Conservation (phyloP, 805 yeast genomes). For the Candida ovalis region DNA sequence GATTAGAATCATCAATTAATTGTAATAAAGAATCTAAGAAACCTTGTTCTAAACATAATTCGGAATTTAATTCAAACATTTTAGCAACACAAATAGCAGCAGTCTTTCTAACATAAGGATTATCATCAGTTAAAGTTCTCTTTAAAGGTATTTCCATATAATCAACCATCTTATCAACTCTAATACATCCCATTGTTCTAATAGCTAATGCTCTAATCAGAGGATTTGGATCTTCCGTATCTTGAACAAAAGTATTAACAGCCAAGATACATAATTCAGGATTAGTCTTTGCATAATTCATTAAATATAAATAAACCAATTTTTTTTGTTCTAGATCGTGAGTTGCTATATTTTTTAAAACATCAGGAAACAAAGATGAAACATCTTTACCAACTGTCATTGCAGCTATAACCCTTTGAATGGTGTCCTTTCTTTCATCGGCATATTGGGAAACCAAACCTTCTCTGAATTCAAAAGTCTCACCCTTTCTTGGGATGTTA, state of each 20-base stretch:
- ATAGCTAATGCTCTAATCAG: slow-evolving; percentile 93
- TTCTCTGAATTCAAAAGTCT: slow-evolving; percentile 83
- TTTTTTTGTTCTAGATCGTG: slow-evolving; percentile 96
- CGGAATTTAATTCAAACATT: slow-evolving; percentile 78
- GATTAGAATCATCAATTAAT: slow-evolving; percentile 81
- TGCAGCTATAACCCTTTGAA: slow-evolving; percentile 93
- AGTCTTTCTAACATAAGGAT: slow-evolving; percentile 95
- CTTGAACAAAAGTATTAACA: slow-evolving; percentile 93
- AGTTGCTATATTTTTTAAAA: slow-evolving; percentile 92
- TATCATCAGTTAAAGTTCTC: slow-evolving; percentile 83
- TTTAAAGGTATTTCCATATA: slow-evolving; percentile 88
- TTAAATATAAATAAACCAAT: slow-evolving; percentile 86
- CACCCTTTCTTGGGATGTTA: slow-evolving; percentile 60
- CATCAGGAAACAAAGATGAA: slow-evolving; percentile 90
- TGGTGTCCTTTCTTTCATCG: slow-evolving; percentile 92
- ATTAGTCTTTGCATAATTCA: slow-evolving; percentile 96
- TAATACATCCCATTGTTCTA: slow-evolving; percentile 96
- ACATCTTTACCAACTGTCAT: slow-evolving; percentile 99
- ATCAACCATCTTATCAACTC: slow-evolving; percentile 93
- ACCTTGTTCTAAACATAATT: slow-evolving; percentile 81
- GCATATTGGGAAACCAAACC: slow-evolving; percentile 96
- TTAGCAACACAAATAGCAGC: slow-evolving; percentile 98
- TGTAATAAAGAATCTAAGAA: slow-evolving; percentile 65
- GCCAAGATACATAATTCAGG: slow-evolving; percentile 96
- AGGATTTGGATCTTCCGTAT: slow-evolving; percentile 95